Conservation (phyloP, 2,329 filamentous ascomycete genomes). For the Trichoderma oligosporum region DNA sequence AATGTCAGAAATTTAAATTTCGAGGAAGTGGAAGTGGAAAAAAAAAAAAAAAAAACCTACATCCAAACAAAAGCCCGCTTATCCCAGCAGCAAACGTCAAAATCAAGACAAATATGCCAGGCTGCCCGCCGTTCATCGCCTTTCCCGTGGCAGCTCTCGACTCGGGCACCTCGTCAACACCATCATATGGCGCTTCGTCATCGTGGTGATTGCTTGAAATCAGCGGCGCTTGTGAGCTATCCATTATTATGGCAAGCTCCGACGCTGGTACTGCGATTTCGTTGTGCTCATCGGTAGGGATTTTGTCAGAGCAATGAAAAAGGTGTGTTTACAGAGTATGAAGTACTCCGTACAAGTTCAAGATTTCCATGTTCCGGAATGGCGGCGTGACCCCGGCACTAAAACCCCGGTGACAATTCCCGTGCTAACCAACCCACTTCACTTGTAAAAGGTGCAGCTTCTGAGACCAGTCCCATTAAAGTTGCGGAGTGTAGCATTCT, state of each 20-base stretch:
- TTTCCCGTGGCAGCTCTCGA: conserved; percentile 29
- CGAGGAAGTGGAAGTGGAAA: no score
- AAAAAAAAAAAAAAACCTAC: conserved; percentile 47
- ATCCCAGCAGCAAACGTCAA: conserved; percentile 63
- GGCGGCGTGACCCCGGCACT: conserved; percentile 15
- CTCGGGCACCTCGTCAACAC: conserved; percentile 25
- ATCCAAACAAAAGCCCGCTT: conserved; percentile 65
- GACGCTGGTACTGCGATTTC: not conserved
- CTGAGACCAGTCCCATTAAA: not conserved
- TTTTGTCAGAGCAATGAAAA: not conserved
- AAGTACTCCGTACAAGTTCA: no score
- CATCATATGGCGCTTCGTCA: conserved; percentile 33
- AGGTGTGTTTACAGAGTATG: not conserved
- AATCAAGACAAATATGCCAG: conserved; percentile 55
- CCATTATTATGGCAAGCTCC: conserved; percentile 28
- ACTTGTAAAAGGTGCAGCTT: not conserved
- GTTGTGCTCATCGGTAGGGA: not conserved
- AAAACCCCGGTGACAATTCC: conserved; percentile 9
- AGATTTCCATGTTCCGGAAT: conserved; percentile 3
- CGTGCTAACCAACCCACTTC: not conserved
- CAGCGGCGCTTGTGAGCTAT: conserved; percentile 38
- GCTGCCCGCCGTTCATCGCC: conserved; percentile 28
- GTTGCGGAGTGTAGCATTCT: no score
- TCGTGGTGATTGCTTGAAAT: conserved; percentile 32
- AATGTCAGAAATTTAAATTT: no score